Evolutionary conservation across 495 filamentous ascomycete species (phyloP), one percentile per base, ranked within the genome.

Genomic region (Massariosphaeria phaeospora): DNA sequence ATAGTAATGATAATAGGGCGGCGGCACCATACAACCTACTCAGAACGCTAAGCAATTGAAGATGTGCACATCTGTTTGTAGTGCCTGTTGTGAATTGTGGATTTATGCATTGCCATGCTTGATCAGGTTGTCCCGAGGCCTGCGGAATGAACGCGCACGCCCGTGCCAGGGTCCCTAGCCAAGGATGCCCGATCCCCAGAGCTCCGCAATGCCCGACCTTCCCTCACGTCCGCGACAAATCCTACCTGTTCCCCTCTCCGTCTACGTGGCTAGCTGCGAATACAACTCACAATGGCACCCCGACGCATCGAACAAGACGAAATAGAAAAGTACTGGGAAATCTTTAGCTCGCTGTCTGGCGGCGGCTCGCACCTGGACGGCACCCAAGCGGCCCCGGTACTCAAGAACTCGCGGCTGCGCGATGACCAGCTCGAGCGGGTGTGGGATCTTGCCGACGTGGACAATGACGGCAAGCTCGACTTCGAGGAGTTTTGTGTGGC

Each of bases 401-500:
- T 98, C 69, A 94, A 95, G 75, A 97, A 98, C 80, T 89, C 84
- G 62, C 87, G 88, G 24, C 79, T 98, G 55, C 81, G 84, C 49
- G 90, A 97, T 75, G 89, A 94, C 55, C 89, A 98, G 73, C 84
- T 98, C 8, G 94, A 96, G 70, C 83, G 85, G 67, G 87, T 98
- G 59, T 98, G 93, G 93, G 93, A 98, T 69, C 80, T 98, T 52
- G 87, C 93, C 45, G 93, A 98, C 69, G 88, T 98, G 45, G 93
- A 98, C 68, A 87, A 85, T 59, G 93, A 98, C 73, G 93, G 93
- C 31, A 94, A 90, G 68, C 72, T 98, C 27, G 93, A 98, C 73
- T 98, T 98, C 73, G 93, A 97, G 72, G 93, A 98, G 74, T 98
- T 98, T 69, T 98, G 93, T 67, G 93, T 98, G 40, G 93, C 93